Evolutionary conservation across 1,139 yeast genomes (phyloP).

Genomic region (Candida sojae): DNA sequence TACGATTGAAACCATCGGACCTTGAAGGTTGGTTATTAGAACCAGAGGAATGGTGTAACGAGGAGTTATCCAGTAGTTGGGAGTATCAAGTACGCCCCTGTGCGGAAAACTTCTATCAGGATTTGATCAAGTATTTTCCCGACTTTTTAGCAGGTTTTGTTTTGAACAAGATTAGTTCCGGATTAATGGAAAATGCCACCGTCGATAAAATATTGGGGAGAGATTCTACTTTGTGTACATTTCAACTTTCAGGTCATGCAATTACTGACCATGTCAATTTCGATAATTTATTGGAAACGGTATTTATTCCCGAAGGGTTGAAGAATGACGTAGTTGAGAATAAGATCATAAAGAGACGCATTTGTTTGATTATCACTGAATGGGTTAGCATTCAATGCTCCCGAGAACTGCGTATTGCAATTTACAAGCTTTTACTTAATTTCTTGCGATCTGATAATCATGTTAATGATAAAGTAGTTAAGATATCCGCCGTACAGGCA

Average conservation of each 20-base stretch:
- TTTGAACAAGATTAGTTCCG: conserved; percentile 60
- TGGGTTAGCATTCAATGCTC: conserved; percentile 77
- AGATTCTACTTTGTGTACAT: conserved; percentile 80
- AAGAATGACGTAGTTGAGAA: conserved; percentile 46
- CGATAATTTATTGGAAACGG: conserved; percentile 55
- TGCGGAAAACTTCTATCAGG: conserved; percentile 83
- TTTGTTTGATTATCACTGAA: conserved; percentile 73
- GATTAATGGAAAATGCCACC: conserved; percentile 37
- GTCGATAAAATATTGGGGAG: conserved; percentile 60
- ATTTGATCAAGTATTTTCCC: conserved; percentile 65
- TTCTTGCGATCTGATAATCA: conserved; percentile 44
- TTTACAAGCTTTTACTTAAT: conserved; percentile 56
- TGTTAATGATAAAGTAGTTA: conserved; percentile 72
- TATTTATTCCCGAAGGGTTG: conserved; percentile 69
- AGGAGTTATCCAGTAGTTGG: conserved; percentile 75
- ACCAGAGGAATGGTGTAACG: conserved; percentile 92
- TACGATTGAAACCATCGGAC: conserved; percentile 72
- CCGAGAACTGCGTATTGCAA: conserved; percentile 54
- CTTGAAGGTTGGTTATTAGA: conserved; percentile 79
- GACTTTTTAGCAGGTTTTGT: conserved; percentile 62
- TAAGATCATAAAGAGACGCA: conserved; percentile 72
- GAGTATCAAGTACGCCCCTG: conserved; percentile 87
- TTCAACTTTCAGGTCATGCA: conserved; percentile 73
- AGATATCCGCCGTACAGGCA: conserved; percentile 73
- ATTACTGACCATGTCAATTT: conserved; percentile 67